phyloP scores from a whole-genome alignment of 2,329 filamentous ascomycete genomes.

The Dryadomyces quercivorus region DNA sequence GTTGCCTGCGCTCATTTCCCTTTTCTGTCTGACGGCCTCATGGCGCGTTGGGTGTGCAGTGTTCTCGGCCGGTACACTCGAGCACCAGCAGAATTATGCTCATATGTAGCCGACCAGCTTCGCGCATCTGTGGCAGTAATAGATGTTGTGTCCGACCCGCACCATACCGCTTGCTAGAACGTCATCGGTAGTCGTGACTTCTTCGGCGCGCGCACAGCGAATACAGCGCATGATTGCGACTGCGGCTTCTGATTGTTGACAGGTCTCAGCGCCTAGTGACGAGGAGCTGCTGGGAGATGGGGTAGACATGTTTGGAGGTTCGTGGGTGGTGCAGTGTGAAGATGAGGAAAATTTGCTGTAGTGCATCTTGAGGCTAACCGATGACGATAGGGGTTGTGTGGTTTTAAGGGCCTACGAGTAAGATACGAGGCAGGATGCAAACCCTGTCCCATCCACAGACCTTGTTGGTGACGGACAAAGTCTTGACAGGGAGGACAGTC shows the following conservation, averaged over 20 bases:
- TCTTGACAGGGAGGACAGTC: not conserved
- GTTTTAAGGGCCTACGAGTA: not conserved
- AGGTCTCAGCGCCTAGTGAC: constrained; percentile 36
- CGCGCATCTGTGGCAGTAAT: constrained; percentile 54
- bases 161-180: constrained; percentile 48
- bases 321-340: not conserved
- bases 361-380: not conserved
- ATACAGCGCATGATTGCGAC: constrained; percentile 52
- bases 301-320: constrained; percentile 30
- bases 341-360: not conserved
- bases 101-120: constrained; percentile 52
- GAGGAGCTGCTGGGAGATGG: constrained; percentile 18
- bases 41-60: not conserved
- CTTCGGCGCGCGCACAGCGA: constrained; percentile 46
- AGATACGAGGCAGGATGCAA: not conserved
- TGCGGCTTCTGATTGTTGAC: constrained; percentile 32
- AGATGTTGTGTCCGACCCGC: constrained; percentile 51
- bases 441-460: not conserved
- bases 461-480: not conserved
- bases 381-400: not conserved
- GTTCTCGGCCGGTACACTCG: not conserved
- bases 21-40: no score
- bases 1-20: no score
- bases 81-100: constrained; percentile 12
- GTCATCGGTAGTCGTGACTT: constrained; percentile 50